A percentile compares a stretch with the other conserved stretches of the same genome.
These are phyloP conservation scores for Lathyrus tuberosus DNA, from an alignment of 306 rosid genomes.

Conservation along the genomic window DNA sequence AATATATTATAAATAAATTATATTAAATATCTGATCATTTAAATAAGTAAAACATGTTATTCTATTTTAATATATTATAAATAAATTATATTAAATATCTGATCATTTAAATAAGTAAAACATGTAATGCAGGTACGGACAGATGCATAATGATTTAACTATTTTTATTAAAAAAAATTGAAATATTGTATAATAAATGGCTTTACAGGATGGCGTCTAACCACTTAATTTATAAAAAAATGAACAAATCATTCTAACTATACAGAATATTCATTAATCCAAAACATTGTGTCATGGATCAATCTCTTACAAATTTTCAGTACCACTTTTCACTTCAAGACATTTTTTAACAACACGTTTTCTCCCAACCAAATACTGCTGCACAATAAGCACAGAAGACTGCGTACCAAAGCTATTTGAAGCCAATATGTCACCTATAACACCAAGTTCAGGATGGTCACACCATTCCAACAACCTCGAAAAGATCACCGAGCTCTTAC, in stretches of 20 bases:
- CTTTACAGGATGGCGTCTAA: no score
- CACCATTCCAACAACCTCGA: slow-evolving; percentile 45
- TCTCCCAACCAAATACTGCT: slow-evolving; percentile 35
- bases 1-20: no score
- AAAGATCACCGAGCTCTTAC: not conserved
- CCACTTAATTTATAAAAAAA: not conserved
- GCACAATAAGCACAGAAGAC: slow-evolving; percentile 56
- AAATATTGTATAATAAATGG: no score
- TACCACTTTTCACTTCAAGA: not conserved
- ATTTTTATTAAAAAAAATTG: no score
- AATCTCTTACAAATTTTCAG: not conserved
- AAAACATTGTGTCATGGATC: not conserved
- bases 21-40: no score
- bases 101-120: no score
- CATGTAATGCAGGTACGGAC: no score
- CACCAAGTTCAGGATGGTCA: slow-evolving; percentile 54
- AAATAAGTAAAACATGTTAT: no score
- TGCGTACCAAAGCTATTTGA: slow-evolving; percentile 39
- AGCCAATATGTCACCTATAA: slow-evolving; percentile 31
- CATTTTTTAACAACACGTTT: not conserved
- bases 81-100: no score
- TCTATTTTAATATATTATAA: no score
- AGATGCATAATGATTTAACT: no score
- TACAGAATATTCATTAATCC: not conserved
- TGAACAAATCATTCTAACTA: not conserved